Evolutionary conservation across 2,329 filamentous ascomycete genomes (phyloP).

Genomic region (Berkeleyomyces basicola): DNA sequence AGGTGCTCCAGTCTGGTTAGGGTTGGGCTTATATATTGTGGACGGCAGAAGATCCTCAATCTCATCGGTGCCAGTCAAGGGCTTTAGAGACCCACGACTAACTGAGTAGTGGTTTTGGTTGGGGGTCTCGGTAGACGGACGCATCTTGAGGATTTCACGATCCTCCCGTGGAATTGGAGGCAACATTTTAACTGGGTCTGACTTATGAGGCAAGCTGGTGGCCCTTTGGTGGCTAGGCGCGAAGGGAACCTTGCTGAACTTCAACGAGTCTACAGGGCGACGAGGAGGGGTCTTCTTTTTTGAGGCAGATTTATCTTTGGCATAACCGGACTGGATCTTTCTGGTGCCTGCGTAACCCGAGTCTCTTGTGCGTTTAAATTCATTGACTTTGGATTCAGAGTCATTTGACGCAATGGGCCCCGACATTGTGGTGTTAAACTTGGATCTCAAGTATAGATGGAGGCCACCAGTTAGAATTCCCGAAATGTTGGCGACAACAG

Average conservation of each 20-base stretch:
- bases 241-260: background rate
- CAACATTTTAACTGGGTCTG: conserved; percentile 4
- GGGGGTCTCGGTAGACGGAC: background rate
- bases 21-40: conserved; percentile 2
- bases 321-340: background rate
- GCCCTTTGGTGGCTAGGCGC: background rate
- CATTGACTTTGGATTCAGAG: background rate
- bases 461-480: conserved; percentile 48
- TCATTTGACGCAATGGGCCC: background rate
- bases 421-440: conserved; percentile 28
- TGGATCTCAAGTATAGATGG: conserved; percentile 50
- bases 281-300: background rate
- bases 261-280: background rate
- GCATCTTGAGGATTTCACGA: background rate
- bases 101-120: background rate
- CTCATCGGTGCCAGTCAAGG: background rate
- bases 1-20: background rate
- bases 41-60: conserved; percentile 3
- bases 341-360: background rate
- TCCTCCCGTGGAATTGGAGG: background rate
- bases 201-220: conserved; percentile 8
- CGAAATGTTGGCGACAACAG: conserved; percentile 48
- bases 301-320: background rate
- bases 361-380: background rate
- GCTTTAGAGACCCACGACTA: background rate